A percentile compares a stretch with the other conserved stretches of the same genome.
phyloP scores from a whole-genome alignment of 2,329 filamentous ascomycete genomes.

The Exophiala spinifera region DNA sequence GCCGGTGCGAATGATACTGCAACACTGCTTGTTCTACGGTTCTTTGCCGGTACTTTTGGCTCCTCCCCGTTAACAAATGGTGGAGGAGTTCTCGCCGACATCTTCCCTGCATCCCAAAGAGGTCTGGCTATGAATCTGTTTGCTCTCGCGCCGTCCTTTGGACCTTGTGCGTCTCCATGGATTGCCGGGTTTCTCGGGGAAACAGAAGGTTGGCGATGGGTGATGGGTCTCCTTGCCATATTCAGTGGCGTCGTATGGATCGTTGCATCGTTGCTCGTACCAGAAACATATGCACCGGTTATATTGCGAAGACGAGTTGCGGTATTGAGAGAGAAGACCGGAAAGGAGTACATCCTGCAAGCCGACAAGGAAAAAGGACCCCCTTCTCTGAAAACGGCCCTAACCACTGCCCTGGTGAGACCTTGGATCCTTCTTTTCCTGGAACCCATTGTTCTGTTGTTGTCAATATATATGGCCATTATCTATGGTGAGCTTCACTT shows the following conservation, averaged over 20 bases:
- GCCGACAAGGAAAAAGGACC: conserved; percentile 46
- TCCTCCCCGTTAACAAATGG: conserved; percentile 61
- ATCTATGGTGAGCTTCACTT: conserved; percentile 49
- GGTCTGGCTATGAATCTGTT: conserved; percentile 62
- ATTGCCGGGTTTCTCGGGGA: conserved; percentile 65
- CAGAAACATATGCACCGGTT: conserved; percentile 60
- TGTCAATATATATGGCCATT: conserved; percentile 56
- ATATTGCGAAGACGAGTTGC: conserved; percentile 53
- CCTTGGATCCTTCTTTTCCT: conserved; percentile 68
- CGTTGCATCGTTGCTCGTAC: conserved; percentile 49
- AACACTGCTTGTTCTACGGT: conserved; percentile 63
- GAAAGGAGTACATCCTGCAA: conserved; percentile 56
- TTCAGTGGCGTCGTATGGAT: conserved; percentile 63
- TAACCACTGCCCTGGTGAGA: conserved; percentile 58
- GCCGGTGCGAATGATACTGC: conserved; percentile 57
- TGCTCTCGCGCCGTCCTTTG: conserved; percentile 65
- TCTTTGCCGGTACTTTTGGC: conserved; percentile 62
- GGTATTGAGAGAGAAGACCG: conserved; percentile 51
- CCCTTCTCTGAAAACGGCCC: conserved; percentile 47
- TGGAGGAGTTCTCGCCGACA: conserved; percentile 60
- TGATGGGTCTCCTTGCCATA: conserved; percentile 60
- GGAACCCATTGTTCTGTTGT: conserved; percentile 66
- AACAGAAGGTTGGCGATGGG: conserved; percentile 66
- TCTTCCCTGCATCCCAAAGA: conserved; percentile 54
- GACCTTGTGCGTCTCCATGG: conserved; percentile 65